Conservation (phyloP, 129 eudicot genomes). For the Lactuca sativa region DNA sequence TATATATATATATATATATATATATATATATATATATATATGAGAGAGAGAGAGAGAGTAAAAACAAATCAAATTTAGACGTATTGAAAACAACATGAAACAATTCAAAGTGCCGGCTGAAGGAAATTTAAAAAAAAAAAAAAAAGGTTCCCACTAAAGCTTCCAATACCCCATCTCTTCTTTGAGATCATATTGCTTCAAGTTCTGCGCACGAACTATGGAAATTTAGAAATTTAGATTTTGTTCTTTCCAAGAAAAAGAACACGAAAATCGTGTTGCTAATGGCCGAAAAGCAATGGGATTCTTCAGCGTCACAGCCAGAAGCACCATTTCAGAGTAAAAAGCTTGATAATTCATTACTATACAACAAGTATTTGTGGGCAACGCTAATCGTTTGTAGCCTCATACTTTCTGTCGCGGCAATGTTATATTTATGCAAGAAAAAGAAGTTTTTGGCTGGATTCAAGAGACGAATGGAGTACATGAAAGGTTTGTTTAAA, state of each 20-base stretch:
- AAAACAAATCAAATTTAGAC: background rate
- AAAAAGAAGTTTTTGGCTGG: slow-evolving; percentile 45
- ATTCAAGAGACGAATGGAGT: slow-evolving; percentile 26
- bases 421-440: slow-evolving; percentile 41
- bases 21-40: no score
- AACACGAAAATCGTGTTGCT: background rate
- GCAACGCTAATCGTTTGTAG: slow-evolving; percentile 35
- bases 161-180: slow-evolving; percentile 13
- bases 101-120: slow-evolving; percentile 34
- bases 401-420: slow-evolving; percentile 21
- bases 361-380: slow-evolving; percentile 33
- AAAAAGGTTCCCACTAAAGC: slow-evolving; percentile 2
- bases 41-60: background rate
- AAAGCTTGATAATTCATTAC: slow-evolving; percentile 17
- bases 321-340: slow-evolving; percentile 17
- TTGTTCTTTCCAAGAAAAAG: background rate
- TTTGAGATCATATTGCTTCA: slow-evolving; percentile 8
- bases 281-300: slow-evolving; percentile 22
- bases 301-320: slow-evolving; percentile 2
- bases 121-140: background rate
- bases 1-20: no score
- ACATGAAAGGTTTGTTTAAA: slow-evolving; percentile 40
- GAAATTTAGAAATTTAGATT: slow-evolving; percentile 3
- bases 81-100: slow-evolving; percentile 27
- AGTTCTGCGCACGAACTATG: slow-evolving; percentile 18